Evolutionary conservation across 1,284 basidiomycete species (phyloP).

Genomic region (Rhodotorula mucilaginosa): DNA sequence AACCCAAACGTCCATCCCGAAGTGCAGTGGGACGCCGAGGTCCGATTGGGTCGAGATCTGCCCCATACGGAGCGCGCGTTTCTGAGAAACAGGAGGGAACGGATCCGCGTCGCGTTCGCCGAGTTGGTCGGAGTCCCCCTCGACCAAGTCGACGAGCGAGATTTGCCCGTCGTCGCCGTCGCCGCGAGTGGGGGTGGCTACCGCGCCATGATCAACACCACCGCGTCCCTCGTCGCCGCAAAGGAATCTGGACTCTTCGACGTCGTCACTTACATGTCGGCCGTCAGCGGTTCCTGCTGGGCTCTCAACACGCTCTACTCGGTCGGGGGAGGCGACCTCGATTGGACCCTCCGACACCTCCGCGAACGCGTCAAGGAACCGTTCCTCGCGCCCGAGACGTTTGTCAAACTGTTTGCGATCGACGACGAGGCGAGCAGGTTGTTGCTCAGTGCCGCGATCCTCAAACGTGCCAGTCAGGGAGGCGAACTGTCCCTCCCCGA

Average conservation of each 20-base stretch:
- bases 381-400: slow-evolving; percentile 51
- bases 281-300: slow-evolving; percentile 53
- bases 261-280: slow-evolving; percentile 50
- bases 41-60: slow-evolving; percentile 49
- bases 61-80: slow-evolving; percentile 51
- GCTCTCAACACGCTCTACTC: slow-evolving; percentile 52
- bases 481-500: slow-evolving; percentile 51
- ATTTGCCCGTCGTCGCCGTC: slow-evolving; percentile 53
- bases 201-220: slow-evolving; percentile 53
- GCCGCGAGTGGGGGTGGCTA: slow-evolving; percentile 53
- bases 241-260: slow-evolving; percentile 49
- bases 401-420: slow-evolving; percentile 40
- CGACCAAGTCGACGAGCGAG: slow-evolving; percentile 49
- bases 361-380: slow-evolving; percentile 49
- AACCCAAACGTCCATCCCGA: slow-evolving; percentile 51
- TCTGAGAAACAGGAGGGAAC: slow-evolving; percentile 48
- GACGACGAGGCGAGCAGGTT: slow-evolving; percentile 28
- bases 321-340: slow-evolving; percentile 48
- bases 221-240: slow-evolving; percentile 50
- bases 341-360: slow-evolving; percentile 46
- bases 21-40: slow-evolving; percentile 52
- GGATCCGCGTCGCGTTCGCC: slow-evolving; percentile 50
- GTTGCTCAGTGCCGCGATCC: slow-evolving; percentile 49
- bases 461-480: slow-evolving; percentile 49
- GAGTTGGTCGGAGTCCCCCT: slow-evolving; percentile 48